Evolutionary conservation across 139 green algal genomes (phyloP).

Genomic region (Coelastrella sp.): DNA sequence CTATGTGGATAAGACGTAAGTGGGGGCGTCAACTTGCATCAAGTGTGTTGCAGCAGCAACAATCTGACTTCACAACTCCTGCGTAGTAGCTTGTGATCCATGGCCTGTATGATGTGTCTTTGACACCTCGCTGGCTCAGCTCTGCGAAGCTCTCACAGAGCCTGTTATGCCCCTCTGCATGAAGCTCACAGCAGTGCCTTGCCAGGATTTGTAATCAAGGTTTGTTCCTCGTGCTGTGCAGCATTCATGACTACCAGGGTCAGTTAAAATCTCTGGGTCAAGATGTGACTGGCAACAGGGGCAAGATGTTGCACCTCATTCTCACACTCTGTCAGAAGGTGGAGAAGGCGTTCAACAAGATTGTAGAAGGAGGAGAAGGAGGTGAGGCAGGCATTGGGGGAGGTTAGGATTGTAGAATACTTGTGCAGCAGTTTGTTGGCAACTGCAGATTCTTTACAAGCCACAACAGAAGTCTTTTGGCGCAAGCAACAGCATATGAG

Average conservation of each 20-base stretch:
- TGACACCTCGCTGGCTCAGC: neutral
- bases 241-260: constrained; percentile 76
- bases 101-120: no score
- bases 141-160: neutral
- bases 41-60: neutral
- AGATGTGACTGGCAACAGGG: constrained; percentile 70
- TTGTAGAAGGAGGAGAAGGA: constrained; percentile 88
- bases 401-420: neutral
- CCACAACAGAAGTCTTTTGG: neutral
- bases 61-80: neutral
- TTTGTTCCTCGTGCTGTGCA: constrained; percentile 5
- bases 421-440: neutral
- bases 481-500: neutral
- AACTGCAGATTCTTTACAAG: neutral
- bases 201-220: no score
- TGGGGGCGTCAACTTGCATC: neutral
- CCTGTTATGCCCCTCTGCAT: neutral
- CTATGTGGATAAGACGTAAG: constrained; percentile 73
- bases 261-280: constrained; percentile 82
- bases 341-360: constrained; percentile 83
- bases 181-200: no score
- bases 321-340: constrained; percentile 88
- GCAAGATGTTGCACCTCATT: constrained; percentile 93
- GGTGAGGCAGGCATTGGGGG: constrained; percentile 50
- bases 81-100: neutral